These are phyloP conservation scores for Effrenium voratum DNA, from an alignment of 73 alveolate genomes.

Conservation along the genomic window DNA sequence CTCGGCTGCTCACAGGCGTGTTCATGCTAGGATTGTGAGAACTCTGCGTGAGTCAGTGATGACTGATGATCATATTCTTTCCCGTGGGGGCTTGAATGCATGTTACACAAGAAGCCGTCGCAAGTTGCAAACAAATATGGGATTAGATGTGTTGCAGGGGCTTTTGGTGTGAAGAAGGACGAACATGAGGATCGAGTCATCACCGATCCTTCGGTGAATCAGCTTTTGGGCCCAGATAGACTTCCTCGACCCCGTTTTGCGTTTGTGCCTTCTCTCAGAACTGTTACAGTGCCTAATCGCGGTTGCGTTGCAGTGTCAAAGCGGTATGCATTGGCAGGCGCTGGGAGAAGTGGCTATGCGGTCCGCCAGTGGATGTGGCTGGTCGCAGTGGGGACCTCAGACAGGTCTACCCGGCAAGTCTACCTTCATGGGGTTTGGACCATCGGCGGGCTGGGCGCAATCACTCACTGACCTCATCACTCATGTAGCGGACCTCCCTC, in stretches of 20 bases:
- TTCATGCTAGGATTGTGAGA: background rate
- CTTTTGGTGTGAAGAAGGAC: constrained; percentile 15
- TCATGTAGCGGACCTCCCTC: background rate
- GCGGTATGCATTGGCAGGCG: constrained; percentile 53
- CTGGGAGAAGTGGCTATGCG: constrained; percentile 21
- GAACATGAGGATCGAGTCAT: constrained; percentile 24
- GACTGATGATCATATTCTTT: constrained; percentile 42
- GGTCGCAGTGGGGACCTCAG: background rate
- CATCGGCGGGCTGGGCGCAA: constrained; percentile 78
- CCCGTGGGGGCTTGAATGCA: background rate
- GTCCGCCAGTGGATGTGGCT: background rate
- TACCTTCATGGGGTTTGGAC: constrained; percentile 19
- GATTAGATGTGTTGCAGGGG: background rate
- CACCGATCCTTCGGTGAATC: constrained; percentile 30
- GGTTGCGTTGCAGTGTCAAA: background rate
- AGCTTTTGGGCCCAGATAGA: background rate
- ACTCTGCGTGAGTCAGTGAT: constrained; percentile 40
- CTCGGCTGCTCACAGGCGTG: constrained; percentile 15
- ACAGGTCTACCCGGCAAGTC: background rate
- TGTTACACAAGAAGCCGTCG: background rate
- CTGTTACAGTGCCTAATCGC: background rate
- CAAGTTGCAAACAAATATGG: background rate
- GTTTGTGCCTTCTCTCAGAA: background rate
- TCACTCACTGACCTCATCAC: background rate
- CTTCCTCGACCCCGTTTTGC: constrained; percentile 35